Evolutionary conservation across 2,329 filamentous ascomycete genomes (phyloP), one percentile per base, ranked within the genome.

Genomic region (Diaporthe destruens): DNA sequence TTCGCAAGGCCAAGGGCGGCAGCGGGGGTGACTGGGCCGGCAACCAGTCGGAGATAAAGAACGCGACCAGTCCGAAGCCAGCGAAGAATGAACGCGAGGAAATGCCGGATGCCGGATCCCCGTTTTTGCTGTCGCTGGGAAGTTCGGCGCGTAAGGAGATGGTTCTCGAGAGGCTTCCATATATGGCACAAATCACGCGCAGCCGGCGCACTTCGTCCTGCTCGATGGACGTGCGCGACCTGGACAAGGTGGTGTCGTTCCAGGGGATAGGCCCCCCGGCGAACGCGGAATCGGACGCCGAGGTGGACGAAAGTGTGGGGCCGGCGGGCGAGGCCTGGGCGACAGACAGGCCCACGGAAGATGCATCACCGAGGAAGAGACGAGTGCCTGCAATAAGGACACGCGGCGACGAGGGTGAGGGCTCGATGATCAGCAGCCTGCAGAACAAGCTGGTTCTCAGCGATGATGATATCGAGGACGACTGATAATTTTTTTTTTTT

Each of bases 381-480:
- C 81, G 75, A 74, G 81, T 67, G 76, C 77, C 76, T 66, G 76
- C 72, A 75, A 78, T 75, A 76, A 80, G 75, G 32, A 73, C 56
- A 55, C 75, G 68, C 70, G 75, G 71, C 72, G 75, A 63, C 69
- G 78, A 69, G 74, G 77, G 77, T 71, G 75, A 77, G 67, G 74
- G 76, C 57, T 72, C 78, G 3, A 80, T 79, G 12, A 79, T 84
- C 56, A 82, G 82, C 2, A 82, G 84, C 36, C 79, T 87, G 75
- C 83, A 86, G 54, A 89, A 91, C 80, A 93, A 92, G 77, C 82
- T 95, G 75, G 89, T 94, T 56, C 82, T 96, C 53, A 94, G 91
- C 76, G 94, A 96, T 78, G 94, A 96, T 82, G 94, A 96, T 84
- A 96, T 96, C 79, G 93, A 95, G 80, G 93, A 95, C 77, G 84